Base-by-base conservation (phyloP, 148 eudicot genomes). In the Camellia lanceoleosa region DNA sequence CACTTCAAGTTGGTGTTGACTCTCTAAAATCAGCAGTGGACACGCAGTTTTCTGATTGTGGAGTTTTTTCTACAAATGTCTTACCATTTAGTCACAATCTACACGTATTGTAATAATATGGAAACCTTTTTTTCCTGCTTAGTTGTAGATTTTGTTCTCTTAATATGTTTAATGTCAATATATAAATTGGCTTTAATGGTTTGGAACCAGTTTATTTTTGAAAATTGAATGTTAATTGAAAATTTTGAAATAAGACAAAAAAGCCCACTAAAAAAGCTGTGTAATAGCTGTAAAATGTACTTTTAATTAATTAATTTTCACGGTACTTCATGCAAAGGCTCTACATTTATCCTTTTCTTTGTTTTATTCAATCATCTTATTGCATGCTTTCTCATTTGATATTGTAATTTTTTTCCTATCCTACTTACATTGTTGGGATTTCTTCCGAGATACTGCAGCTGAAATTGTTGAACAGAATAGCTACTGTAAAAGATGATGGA, bases 401-500 rank as follows among this genome's bases (percentile, higher is more conserved):
- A 62, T 43, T 41, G 11, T 20, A 58, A 74, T n/a, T 23, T 16
- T 49, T 52, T 12, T 23, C 30, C 30, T 23, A 23, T 23, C 30
- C 30, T 23, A 23, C 30, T 23, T 23, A 23, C 30, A 23, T 70
- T 60, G 18, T 65, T 75, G 73, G 52, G 68, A 74, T 47, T 71
- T 80, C 56, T 56, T 77, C 71, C 81, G 42, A 64, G 77, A 80
- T 60, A 75, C 84, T 93, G 85, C 92, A 95, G 98, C 89, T 91
- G 81, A 84, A 89, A 86, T 80, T 89, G 89, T 87, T 95, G 86
- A 89, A 89, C 68, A 85, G 93, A 87, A 87, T 92, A 82, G 94
- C 97, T 59, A 93, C 97, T 10, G 94, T 93, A 70, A 92, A 90
- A 85, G 92, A 87, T 69, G 92, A 95, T 77, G 99, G 99, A 69